These are phyloP conservation scores for Daldinia caldariorum DNA, from an alignment of 495 filamentous ascomycete genomes.

Conservation along the genomic window DNA sequence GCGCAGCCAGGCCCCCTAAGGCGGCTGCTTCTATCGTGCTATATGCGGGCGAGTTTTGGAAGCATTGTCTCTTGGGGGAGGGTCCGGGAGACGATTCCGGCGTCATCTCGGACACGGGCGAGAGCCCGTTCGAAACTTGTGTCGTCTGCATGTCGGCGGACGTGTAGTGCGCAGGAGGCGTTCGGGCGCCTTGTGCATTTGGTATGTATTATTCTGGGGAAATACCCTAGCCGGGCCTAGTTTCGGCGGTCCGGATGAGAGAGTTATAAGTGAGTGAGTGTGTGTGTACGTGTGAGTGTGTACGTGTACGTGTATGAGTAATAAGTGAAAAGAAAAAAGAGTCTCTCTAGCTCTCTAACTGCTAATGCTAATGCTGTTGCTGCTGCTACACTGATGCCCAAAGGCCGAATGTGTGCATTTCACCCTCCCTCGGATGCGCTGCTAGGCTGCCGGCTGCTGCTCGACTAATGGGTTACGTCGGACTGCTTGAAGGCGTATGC, in stretches of 20 bases:
- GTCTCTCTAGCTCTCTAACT: neutral
- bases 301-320: neutral
- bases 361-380: neutral
- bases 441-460: neutral
- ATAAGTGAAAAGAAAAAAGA: neutral
- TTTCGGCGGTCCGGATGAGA: slow-evolving; percentile 10
- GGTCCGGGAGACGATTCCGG: slow-evolving; percentile 42
- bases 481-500: neutral
- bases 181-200: slow-evolving; percentile 14
- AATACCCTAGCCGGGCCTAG: slow-evolving; percentile 3
- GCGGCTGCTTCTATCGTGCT: slow-evolving; percentile 27
- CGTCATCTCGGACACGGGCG: slow-evolving; percentile 44
- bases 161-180: slow-evolving; percentile 5
- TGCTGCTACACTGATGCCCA: slow-evolving; percentile 8
- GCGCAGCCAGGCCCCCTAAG: slow-evolving; percentile 37
- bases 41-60: slow-evolving; percentile 31
- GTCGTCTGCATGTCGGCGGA: slow-evolving; percentile 31
- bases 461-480: slow-evolving; percentile 1
- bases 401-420: slow-evolving; percentile 22
- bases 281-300: neutral
- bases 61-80: slow-evolving; percentile 36
- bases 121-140: slow-evolving; percentile 32
- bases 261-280: neutral
- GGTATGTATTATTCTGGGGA: slow-evolving; percentile 13
- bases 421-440: neutral